These are phyloP conservation scores for Bruguiera hainesii DNA, from an alignment of 441 rosid genomes.

Conservation along the genomic window DNA sequence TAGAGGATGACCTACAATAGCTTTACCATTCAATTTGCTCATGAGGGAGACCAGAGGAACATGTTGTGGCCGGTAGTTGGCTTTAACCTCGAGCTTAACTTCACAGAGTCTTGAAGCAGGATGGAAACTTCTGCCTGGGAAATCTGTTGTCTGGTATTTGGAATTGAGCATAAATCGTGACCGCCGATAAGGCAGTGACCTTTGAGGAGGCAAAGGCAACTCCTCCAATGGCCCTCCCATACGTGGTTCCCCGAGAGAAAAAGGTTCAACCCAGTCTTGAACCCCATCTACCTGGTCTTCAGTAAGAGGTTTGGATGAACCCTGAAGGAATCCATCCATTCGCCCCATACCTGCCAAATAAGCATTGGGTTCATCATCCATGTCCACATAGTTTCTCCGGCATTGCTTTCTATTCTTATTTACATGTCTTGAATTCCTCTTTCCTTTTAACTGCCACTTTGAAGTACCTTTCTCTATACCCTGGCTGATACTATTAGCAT, in stretches of 20 bases:
- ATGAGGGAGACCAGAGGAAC: constrained; percentile 89
- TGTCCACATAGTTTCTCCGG: constrained; percentile 42
- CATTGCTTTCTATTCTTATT: constrained; percentile 50
- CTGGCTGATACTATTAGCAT: constrained; percentile 38
- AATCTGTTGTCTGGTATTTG: constrained; percentile 43
- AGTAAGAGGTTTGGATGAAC: constrained; percentile 22
- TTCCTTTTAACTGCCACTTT: constrained; percentile 91
- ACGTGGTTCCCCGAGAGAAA: constrained; percentile 29
- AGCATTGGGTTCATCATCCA: constrained; percentile 37
- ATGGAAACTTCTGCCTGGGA: constrained; percentile 34
- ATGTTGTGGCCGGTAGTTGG: constrained; percentile 57
- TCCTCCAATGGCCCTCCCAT: constrained; percentile 32
- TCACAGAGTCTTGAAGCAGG: constrained; percentile 53
- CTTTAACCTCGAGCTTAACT: constrained; percentile 77
- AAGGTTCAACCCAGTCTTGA: constrained; percentile 35
- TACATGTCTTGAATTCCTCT: constrained; percentile 82
- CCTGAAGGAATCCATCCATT: constrained; percentile 33
- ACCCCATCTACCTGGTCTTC: constrained; percentile 31
- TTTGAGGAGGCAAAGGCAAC: constrained; percentile 41
- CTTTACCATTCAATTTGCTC: constrained; percentile 81
- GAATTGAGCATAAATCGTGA: constrained; percentile 52
- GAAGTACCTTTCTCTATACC: constrained; percentile 70
- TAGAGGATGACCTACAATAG: constrained; percentile 87
- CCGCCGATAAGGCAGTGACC: constrained; percentile 52
- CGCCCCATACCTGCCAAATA: constrained; percentile 32